Evolutionary conservation across 78 protist species (phyloP).

Genomic region (Protostelium mycophagum): DNA sequence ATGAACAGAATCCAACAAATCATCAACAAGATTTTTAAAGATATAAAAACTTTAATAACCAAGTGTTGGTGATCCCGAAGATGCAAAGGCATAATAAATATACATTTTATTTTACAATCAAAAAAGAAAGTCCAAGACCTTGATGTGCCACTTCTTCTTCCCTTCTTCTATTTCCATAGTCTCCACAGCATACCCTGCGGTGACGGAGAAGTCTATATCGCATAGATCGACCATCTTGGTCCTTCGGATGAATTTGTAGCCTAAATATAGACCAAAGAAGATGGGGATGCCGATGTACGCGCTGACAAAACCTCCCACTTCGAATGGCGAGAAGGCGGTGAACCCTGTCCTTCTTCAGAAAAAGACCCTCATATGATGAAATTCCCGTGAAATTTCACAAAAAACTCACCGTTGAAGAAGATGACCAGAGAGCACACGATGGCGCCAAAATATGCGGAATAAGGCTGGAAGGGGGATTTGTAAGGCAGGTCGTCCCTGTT

Average conservation of each 20-base stretch:
- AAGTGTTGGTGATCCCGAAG: too few relatives aligned
- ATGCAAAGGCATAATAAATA: too few relatives aligned
- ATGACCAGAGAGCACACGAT: not conserved
- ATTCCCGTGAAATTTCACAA: not conserved
- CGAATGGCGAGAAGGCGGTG: not conserved
- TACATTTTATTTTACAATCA: too few relatives aligned
- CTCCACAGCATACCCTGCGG: not conserved
- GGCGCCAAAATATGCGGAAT: not conserved
- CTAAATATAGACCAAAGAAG: slow-evolving; percentile 1
- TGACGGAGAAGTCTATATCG: not conserved
- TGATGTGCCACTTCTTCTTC: too few relatives aligned
- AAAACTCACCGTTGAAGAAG: not conserved
- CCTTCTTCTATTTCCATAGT: too few relatives aligned
- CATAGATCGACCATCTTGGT: not conserved
- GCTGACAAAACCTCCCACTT: not conserved
- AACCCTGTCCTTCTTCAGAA: not conserved
- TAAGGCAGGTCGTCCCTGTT: not conserved
- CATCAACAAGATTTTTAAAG: too few relatives aligned
- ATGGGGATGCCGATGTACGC: not conserved
- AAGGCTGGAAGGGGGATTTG: not conserved
- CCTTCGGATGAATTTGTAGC: not conserved
- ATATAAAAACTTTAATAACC: too few relatives aligned
- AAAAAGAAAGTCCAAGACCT: too few relatives aligned
- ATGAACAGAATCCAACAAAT: too few relatives aligned
- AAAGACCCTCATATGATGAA: not conserved